phyloP scores from a whole-genome alignment of 192 early-diverging fungal species.

The Rhizoclosmatium globosum region DNA sequence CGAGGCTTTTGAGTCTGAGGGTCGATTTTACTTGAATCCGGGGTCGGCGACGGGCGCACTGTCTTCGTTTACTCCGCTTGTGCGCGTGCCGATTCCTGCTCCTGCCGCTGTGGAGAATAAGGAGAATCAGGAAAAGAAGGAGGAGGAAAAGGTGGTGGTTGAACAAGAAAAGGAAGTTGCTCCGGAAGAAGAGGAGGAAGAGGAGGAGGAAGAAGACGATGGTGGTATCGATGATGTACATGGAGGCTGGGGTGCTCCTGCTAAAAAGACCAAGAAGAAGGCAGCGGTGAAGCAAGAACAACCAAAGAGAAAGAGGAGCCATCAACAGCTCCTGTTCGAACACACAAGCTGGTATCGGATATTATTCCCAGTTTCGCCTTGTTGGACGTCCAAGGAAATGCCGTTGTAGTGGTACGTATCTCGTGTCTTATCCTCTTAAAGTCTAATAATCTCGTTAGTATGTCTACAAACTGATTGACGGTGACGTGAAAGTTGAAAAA shows the following conservation, averaged over 20 bases:
- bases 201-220: background rate
- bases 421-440: background rate
- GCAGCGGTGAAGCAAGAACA: background rate
- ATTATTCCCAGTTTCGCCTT: constrained; percentile 92
- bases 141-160: background rate
- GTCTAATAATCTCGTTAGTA: constrained; percentile 54
- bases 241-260: constrained; percentile 10
- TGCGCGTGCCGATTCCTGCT: constrained; percentile 14
- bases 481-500: constrained; percentile 93
- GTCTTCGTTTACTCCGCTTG: constrained; percentile 20
- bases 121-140: constrained; percentile 8
- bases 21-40: constrained; percentile 93
- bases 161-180: background rate
- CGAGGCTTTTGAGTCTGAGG: constrained; percentile 91
- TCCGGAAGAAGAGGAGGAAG: background rate
- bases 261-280: background rate
- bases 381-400: constrained; percentile 86
- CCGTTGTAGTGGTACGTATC: constrained; percentile 64
- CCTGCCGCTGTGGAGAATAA: constrained; percentile 7
- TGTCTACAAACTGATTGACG: constrained; percentile 92
- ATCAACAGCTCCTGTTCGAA: background rate
- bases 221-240: background rate
- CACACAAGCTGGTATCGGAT: constrained; percentile 45
- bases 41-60: constrained; percentile 95
- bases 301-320: background rate